Base-by-base conservation (phyloP, 495 filamentous ascomycete species). In the Thermothielavioides terrestris region DNA sequence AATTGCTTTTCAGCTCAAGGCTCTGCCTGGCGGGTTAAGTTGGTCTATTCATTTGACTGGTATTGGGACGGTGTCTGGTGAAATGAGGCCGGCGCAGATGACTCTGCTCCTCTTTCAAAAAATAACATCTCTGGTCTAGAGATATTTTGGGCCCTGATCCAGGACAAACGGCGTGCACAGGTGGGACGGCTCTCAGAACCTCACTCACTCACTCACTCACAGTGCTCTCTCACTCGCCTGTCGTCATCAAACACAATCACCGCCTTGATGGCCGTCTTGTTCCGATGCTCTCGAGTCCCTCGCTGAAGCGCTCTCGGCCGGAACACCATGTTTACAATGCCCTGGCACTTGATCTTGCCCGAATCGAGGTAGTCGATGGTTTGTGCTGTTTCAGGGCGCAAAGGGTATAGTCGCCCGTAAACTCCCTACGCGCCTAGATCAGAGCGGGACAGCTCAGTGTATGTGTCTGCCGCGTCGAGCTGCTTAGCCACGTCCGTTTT, bases 201-300 rank as follows among this genome's bases (percentile, higher is more conserved):
- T n/a, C n/a, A n/a, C n/a, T n/a, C n/a, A n/a, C n/a, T n/a, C n/a
- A n/a, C n/a, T n/a, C n/a, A n/a, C n/a, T n/a, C n/a, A n/a, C n/a
- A n/a, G n/a, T n/a, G n/a, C n/a, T n/a, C n/a, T n/a, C n/a, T n/a
- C n/a, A n/a, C n/a, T n/a, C n/a, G n/a, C n/a, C n/a, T n/a, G n/a
- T n/a, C n/a, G 32, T 52, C 42, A 53, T 85, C 81, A 50, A 85
- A 85, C 32, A 75, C 74, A 59, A 85, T 85, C 3, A 81, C 81
- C 44, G 81, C 81, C 73, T 85, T 85, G 60, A 89, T 83, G 23
- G 81, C 82, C 36, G 62, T 73, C 74, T 85, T 85, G 67, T 84
- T 83, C 49, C 67, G 68, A 78, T 78, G 40, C 68, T 68, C 67
- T 77, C 70, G 36, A 78, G 66, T 37, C 72, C 75, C 61, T 78